Conservation (phyloP, 495 filamentous ascomycete species). For the Xylaria flabelliformis region DNA sequence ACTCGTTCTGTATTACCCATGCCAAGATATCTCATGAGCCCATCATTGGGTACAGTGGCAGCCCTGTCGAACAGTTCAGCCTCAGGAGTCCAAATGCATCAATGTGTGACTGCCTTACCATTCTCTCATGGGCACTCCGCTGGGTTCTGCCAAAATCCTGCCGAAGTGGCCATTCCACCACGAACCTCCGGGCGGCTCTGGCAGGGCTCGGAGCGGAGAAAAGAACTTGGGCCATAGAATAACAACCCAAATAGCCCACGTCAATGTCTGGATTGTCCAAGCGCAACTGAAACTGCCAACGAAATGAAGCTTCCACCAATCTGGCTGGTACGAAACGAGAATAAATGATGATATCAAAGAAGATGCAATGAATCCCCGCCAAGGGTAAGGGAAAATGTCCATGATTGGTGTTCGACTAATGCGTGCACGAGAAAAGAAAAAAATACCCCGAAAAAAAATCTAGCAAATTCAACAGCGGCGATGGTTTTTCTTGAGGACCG, state of each 20-base stretch:
- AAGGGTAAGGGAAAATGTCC: slow-evolving; percentile 39
- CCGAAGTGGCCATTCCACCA: slow-evolving; percentile 63
- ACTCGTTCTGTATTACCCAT: slow-evolving; percentile 75
- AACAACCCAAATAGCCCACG: slow-evolving; percentile 53
- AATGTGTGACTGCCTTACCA: slow-evolving; percentile 53
- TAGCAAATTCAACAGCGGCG: background rate
- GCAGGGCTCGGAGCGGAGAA: slow-evolving; percentile 72
- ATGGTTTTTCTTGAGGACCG: background rate
- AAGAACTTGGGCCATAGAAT: slow-evolving; percentile 74
- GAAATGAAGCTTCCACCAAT: slow-evolving; percentile 38
- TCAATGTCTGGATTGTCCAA: slow-evolving; percentile 39
- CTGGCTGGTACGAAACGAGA: slow-evolving; percentile 35
- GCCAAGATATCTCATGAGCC: slow-evolving; percentile 78
- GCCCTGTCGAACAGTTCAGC: slow-evolving; percentile 53
- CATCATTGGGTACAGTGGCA: slow-evolving; percentile 79
- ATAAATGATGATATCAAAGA: slow-evolving; percentile 43
- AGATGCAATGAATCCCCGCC: slow-evolving; percentile 30
- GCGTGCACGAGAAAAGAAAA: background rate
- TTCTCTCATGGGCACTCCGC: slow-evolving; percentile 65
- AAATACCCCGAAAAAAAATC: background rate
- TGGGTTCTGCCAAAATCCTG: slow-evolving; percentile 61
- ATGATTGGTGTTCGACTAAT: slow-evolving; percentile 17
- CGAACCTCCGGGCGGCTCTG: slow-evolving; percentile 55
- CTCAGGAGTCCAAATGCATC: slow-evolving; percentile 4
- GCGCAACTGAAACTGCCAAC: slow-evolving; percentile 33